Evolutionary conservation across 768 basidiomycete species (phyloP).

Genomic region (Serendipita indica): DNA sequence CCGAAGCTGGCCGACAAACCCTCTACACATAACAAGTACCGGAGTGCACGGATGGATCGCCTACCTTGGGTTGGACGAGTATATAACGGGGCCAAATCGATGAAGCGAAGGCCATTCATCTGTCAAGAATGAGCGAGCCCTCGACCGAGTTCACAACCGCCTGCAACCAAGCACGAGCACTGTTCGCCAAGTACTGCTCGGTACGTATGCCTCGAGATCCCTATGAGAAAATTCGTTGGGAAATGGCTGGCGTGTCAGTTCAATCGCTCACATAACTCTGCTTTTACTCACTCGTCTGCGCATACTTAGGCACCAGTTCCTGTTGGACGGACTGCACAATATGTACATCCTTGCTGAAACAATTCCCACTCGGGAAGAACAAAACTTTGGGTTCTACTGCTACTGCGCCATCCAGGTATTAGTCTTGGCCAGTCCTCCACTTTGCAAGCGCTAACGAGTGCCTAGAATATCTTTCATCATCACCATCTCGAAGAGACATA

Average conservation of each 20-base stretch:
- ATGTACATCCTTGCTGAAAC: neutral
- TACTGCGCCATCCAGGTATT: neutral
- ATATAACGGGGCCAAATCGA: too few species aligned
- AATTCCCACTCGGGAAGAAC: neutral
- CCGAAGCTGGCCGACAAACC: too few species aligned
- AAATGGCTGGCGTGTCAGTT: neutral
- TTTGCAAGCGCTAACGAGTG: neutral
- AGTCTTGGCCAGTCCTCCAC: neutral
- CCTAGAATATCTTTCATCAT: neutral
- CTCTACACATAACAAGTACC: too few species aligned
- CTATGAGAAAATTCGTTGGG: neutral
- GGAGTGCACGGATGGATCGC: too few species aligned
- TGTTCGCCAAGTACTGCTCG: neutral
- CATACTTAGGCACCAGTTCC: neutral
- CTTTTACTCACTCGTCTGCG: neutral
- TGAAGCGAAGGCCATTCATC: too few species aligned
- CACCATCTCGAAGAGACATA: slow-evolving; percentile 4
- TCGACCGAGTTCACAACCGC: neutral
- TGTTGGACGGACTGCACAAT: neutral
- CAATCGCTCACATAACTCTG: neutral
- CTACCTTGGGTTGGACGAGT: too few species aligned
- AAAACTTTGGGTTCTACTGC: neutral
- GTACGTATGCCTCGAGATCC: neutral
- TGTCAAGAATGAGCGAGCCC: neutral
- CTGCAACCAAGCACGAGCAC: neutral